Percentiles rank a stretch among this genome's conserved stretches.
These are phyloP conservation scores for Cocos nucifera DNA, from an alignment of 176 grass and related monocot species.

Conservation along the genomic window DNA sequence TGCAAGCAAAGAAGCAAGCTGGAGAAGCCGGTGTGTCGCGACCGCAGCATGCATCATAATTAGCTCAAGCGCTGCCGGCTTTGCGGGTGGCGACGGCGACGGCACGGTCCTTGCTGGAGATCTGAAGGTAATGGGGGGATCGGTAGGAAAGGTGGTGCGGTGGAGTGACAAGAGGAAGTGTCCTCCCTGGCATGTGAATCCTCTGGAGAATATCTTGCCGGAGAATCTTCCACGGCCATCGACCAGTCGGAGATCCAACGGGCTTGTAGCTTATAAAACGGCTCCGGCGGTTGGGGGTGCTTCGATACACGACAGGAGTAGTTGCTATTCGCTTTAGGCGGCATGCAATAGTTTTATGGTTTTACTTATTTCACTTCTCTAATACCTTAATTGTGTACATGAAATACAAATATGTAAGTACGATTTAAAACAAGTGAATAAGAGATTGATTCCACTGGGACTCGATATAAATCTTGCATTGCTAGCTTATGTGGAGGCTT, in stretches of 20 bases:
- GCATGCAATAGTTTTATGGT: too few species aligned
- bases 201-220: constrained; percentile 75
- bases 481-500: too few species aligned
- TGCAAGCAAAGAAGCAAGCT: not conserved
- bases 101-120: not conserved
- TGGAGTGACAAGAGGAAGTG: constrained; percentile 82
- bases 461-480: too few species aligned
- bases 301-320: too few species aligned
- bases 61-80: constrained; percentile 11
- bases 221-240: constrained; percentile 81
- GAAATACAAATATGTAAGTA: too few species aligned
- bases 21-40: constrained; percentile 45
- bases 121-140: constrained; percentile 1
- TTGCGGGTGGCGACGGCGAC: constrained; percentile 4
- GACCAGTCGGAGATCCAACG: constrained; percentile 35
- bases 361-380: too few species aligned
- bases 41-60: constrained; percentile 45
- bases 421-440: too few species aligned
- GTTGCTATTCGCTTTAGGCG: too few species aligned
- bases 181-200: constrained; percentile 67
- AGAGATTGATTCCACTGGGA: too few species aligned
- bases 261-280: constrained; percentile 2
- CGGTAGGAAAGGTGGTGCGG: constrained; percentile 15
- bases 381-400: too few species aligned
- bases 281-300: too few species aligned